Percentiles rank a stretch among this genome's conserved stretches.
Conservation (phyloP, 306 rosid genomes). For the Rosa chinensis region DNA sequence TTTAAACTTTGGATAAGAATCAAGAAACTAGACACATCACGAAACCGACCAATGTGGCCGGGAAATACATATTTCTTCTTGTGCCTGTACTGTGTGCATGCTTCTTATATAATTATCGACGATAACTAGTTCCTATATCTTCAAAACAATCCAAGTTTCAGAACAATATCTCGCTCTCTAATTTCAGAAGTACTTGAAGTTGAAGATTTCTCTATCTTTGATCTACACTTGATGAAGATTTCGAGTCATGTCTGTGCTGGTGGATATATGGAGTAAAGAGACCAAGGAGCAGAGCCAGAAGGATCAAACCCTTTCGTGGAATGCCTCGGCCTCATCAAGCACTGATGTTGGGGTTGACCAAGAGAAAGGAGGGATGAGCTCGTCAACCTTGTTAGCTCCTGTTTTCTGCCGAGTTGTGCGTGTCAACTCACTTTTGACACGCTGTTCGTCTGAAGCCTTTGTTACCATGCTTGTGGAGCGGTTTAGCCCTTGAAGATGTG, state of each 20-base stretch:
- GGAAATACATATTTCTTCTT: no score
- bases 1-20: no score
- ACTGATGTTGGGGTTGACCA: slow-evolving; percentile 25
- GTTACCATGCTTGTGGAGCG: slow-evolving; percentile 57
- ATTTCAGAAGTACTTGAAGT: neutral
- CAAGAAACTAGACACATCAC: no score
- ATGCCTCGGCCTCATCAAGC: slow-evolving; percentile 13
- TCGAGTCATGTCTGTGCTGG: slow-evolving; percentile 48
- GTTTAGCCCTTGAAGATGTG: slow-evolving; percentile 41
- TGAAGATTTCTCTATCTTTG: neutral
- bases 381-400: slow-evolving; percentile 34
- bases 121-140: no score
- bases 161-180: neutral
- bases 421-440: slow-evolving; percentile 31
- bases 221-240: neutral
- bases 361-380: slow-evolving; percentile 10
- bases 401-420: slow-evolving; percentile 23
- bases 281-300: slow-evolving; percentile 46
- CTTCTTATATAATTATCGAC: neutral
- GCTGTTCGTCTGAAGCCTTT: slow-evolving; percentile 57
- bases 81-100: neutral
- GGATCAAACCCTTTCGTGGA: slow-evolving; percentile 29
- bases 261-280: slow-evolving; percentile 55
- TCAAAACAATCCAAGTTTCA: neutral
- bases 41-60: no score